A percentile compares a stretch with the other conserved stretches of the same genome.
Evolutionary conservation across 106 monocot species (phyloP).

Genomic region (Acorus gramineus): DNA sequence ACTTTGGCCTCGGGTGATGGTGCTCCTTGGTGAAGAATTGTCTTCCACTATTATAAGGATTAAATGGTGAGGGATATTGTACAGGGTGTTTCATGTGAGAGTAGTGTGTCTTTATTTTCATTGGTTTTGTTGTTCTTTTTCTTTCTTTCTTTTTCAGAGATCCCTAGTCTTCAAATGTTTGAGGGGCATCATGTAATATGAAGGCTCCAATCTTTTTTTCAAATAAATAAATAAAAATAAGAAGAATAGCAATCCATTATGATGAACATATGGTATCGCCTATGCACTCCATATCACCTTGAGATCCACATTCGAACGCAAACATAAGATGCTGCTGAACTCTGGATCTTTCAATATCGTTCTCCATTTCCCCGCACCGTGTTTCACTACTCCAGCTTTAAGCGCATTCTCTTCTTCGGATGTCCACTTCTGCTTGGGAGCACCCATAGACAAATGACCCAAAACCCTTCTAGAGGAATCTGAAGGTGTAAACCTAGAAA

Average conservation of each 20-base stretch:
- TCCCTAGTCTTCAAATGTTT: no score
- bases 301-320: conserved; percentile 84
- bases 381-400: conserved; percentile 62
- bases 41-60: no score
- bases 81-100: no score
- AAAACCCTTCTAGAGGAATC: background rate
- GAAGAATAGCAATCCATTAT: background rate
- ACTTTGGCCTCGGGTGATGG: no score
- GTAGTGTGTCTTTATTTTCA: no score
- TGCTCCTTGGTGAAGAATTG: no score
- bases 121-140: no score
- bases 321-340: conserved; percentile 42
- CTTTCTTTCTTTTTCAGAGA: no score
- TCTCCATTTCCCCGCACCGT: conserved; percentile 80
- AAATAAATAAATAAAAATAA: background rate
- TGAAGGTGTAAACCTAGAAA: background rate
- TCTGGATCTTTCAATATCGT: conserved; percentile 75
- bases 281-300: conserved; percentile 22
- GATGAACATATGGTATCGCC: background rate
- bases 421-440: conserved; percentile 79
- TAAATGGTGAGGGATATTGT: no score
- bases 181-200: no score
- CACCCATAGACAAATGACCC: conserved; percentile 39
- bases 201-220: no score
- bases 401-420: conserved; percentile 71